Percentiles rank a stretch among this genome's conserved stretches.
These are phyloP conservation scores for Podospora bellae-mahoneyi DNA, from an alignment of 495 filamentous ascomycete species.

Conservation along the genomic window DNA sequence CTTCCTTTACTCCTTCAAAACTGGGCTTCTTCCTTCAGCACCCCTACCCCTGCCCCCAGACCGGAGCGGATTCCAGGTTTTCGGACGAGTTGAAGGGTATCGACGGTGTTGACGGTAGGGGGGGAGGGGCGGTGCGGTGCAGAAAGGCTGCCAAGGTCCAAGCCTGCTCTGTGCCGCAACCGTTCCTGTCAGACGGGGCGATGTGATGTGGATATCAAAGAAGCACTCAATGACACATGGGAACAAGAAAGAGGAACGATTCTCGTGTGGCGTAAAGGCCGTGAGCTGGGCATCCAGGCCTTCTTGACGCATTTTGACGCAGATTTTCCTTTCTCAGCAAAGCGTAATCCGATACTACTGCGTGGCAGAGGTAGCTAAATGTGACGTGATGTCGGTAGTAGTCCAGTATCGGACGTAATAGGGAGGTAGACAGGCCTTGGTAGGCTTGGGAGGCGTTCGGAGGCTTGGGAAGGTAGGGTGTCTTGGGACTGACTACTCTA, in stretches of 20 bases:
- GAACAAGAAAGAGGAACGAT: constrained; percentile 3
- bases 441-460: background rate
- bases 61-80: constrained; percentile 6
- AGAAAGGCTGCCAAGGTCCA: constrained; percentile 11
- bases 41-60: background rate
- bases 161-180: constrained; percentile 13
- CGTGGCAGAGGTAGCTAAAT: background rate
- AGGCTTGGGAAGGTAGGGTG: background rate
- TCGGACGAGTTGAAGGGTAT: constrained; percentile 2
- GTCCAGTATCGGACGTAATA: background rate
- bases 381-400: constrained; percentile 9
- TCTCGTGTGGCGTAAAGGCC: constrained; percentile 9
- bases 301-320: constrained; percentile 4
- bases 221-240: constrained; percentile 16
- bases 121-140: too few species aligned
- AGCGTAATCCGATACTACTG: constrained; percentile 7
- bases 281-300: constrained; percentile 2
- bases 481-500: background rate
- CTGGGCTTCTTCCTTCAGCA: background rate
- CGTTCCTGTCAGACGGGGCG: constrained; percentile 18
- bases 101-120: constrained; percentile 3
- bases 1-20: constrained; percentile 8
- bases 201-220: constrained; percentile 2
- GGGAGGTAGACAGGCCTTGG: constrained; percentile 3
- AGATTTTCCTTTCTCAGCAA: constrained; percentile 1